Evolutionary conservation across 2,329 filamentous ascomycete genomes (phyloP).

Genomic region (Alternaria viburni): DNA sequence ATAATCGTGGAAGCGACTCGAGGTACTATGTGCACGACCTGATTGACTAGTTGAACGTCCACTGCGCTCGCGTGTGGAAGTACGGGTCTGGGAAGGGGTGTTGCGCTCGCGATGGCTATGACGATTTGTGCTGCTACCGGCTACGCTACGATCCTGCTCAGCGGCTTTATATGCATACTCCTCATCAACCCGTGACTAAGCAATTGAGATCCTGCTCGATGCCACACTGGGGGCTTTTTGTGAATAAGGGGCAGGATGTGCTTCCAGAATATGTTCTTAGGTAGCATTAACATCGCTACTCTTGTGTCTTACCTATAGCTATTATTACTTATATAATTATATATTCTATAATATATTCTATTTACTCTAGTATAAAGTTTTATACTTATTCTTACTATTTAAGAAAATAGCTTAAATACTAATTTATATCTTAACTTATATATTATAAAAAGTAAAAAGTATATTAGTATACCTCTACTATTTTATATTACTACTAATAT

Average conservation of each 20-base stretch:
- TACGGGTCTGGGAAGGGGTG: not conserved
- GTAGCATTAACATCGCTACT: not conserved
- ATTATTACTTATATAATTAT: too few species aligned
- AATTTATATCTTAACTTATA: too few species aligned
- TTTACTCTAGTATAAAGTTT: too few species aligned
- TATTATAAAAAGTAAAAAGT: too few species aligned
- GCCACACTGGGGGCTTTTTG: not conserved
- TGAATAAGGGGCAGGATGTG: not conserved
- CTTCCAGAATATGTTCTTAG: not conserved
- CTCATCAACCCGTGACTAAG: not conserved
- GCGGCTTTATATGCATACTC: not conserved
- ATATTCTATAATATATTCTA: too few species aligned
- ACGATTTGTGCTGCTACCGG: not conserved
- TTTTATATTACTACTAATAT: too few species aligned
- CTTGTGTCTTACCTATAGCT: too few species aligned
- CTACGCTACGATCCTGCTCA: not conserved
- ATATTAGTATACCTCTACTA: too few species aligned
- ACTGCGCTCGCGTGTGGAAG: not conserved
- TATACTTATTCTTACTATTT: too few species aligned
- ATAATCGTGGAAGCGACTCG: not conserved
- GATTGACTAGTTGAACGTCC: not conserved
- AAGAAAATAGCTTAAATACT: too few species aligned
- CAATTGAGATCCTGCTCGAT: not conserved
- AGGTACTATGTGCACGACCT: not conserved
- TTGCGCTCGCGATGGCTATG: not conserved